These are phyloP conservation scores for Shiraia sp. DNA, from an alignment of 2,329 filamentous ascomycete genomes.

Conservation along the genomic window DNA sequence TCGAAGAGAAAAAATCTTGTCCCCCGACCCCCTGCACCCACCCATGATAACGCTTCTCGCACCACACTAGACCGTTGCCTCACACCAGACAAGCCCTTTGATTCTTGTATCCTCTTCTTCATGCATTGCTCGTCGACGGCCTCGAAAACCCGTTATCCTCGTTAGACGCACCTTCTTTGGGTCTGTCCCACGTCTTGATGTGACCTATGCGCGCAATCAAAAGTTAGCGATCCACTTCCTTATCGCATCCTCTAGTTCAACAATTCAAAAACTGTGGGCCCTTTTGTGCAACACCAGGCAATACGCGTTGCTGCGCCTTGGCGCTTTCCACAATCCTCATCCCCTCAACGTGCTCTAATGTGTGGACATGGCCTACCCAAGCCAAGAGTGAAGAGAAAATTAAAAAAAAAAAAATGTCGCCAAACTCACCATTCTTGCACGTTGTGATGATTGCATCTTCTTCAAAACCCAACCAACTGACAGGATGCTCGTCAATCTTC, in stretches of 20 bases:
- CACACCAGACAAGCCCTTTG: too few species aligned
- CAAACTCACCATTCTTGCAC: conserved; percentile 80
- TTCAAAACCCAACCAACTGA: conserved; percentile 91
- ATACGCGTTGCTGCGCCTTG: too few species aligned
- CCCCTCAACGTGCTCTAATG: neutral
- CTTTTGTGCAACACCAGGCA: conserved; percentile 11
- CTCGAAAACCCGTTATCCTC: conserved; percentile 35
- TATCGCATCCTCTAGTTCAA: conserved; percentile 20
- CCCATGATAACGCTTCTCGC: too few species aligned
- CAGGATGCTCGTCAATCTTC: conserved; percentile 79
- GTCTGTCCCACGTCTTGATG: conserved; percentile 74
- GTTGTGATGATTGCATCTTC: conserved; percentile 91
- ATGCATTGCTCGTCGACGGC: conserved; percentile 23
- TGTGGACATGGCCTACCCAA: neutral
- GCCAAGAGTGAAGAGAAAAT: too few species aligned
- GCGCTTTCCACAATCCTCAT: too few species aligned
- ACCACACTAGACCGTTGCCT: too few species aligned
- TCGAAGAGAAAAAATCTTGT: too few species aligned
- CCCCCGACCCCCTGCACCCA: too few species aligned
- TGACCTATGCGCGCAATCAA: conserved; percentile 59
- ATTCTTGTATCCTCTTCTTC: too few species aligned
- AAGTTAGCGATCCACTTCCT: conserved; percentile 23
- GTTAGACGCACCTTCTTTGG: conserved; percentile 51
- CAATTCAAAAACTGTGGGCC: conserved; percentile 10
- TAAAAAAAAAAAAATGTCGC: too few species aligned